Conservation (phyloP, 202 grass and related monocot genomes). For the Elaeis oleifera region DNA sequence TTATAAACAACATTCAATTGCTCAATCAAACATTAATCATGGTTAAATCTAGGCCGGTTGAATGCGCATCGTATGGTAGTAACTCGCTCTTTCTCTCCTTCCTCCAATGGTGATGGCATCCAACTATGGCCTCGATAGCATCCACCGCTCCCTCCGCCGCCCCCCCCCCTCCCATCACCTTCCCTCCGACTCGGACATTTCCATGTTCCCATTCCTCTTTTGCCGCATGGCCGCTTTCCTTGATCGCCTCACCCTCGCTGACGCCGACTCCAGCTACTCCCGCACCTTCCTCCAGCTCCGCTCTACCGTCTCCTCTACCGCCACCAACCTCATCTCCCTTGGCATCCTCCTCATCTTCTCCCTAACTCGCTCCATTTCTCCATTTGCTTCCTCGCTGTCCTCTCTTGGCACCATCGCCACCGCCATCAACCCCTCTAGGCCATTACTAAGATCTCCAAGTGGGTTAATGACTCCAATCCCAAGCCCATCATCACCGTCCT, state of each 20-base stretch:
- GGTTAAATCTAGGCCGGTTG: too few relatives aligned
- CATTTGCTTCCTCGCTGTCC: slow-evolving; percentile 57
- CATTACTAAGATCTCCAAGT: slow-evolving; percentile 52
- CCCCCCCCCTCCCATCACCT: not conserved
- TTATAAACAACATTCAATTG: too few relatives aligned
- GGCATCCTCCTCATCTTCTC: slow-evolving; percentile 57
- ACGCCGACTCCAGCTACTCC: slow-evolving; percentile 29
- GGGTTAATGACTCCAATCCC: slow-evolving; percentile 39
- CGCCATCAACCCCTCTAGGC: slow-evolving; percentile 69
- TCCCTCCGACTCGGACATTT: slow-evolving; percentile 40
- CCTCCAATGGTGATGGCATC: not conserved
- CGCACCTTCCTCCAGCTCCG: slow-evolving; percentile 50
- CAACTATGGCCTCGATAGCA: slow-evolving; percentile 42
- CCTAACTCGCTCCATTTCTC: slow-evolving; percentile 67
- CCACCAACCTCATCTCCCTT: slow-evolving; percentile 37
- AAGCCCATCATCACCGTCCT: slow-evolving; percentile 56
- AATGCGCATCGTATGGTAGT: too few relatives aligned
- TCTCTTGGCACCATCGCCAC: slow-evolving; percentile 58
- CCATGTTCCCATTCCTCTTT: slow-evolving; percentile 47
- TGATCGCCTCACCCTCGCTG: slow-evolving; percentile 48
- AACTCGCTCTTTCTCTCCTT: not conserved
- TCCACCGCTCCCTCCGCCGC: slow-evolving; percentile 54
- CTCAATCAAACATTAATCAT: too few relatives aligned
- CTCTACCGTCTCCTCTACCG: slow-evolving; percentile 33
- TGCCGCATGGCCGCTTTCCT: slow-evolving; percentile 23